Base-by-base conservation (phyloP, 2,329 filamentous ascomycete genomes). In the Cercospora zeina region DNA sequence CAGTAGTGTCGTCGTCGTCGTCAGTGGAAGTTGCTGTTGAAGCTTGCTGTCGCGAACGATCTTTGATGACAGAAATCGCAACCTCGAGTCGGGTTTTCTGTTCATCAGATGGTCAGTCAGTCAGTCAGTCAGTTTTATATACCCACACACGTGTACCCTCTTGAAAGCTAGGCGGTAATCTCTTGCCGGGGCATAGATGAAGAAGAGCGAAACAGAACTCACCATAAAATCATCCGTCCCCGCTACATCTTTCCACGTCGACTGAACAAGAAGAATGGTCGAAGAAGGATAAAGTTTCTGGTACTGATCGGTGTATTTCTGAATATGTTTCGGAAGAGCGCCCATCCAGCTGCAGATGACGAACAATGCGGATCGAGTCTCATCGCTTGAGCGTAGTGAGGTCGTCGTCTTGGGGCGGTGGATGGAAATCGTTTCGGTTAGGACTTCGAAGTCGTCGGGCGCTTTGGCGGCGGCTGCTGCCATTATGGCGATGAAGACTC, bases 271-370 rank as follows among this genome's bases (percentile, higher is more conserved):
- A 10, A 75, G 69, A 19, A 75, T 67, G 0, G 68, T 66, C 13
- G 73, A 64, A 6, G 62, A 42, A 0, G 72, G 72, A 31, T 70
- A 69, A 10, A 70, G 62, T 10, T 47, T 57, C 31, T 67, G 62
- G 62, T 75, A 74, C n/a, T 68, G 62, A 6, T 65, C 33, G 21
- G 67, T 68, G 60, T 76, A 75, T 53, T 75, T 76, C 8, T 66
- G 53, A 42, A 75, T 73, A 53, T 73, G 67, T 49, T 70, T 70
- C n/a, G 63, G 67, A 2, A 66, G 58, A 8, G 73, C 74, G 14
- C 68, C 70, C 65, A 74, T 69, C 72, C 73, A 62, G 30, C 47
- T 58, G 50, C 61, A 62, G n/a, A 62, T 54, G 39, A 62, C 61
- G n/a, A 62, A 37, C 4, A 62, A 21, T 8, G 55, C 34, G 30